These are phyloP conservation scores for Chytridiales sp. DNA, from an alignment of 371 early-diverging fungal species.

Conservation along the genomic window DNA sequence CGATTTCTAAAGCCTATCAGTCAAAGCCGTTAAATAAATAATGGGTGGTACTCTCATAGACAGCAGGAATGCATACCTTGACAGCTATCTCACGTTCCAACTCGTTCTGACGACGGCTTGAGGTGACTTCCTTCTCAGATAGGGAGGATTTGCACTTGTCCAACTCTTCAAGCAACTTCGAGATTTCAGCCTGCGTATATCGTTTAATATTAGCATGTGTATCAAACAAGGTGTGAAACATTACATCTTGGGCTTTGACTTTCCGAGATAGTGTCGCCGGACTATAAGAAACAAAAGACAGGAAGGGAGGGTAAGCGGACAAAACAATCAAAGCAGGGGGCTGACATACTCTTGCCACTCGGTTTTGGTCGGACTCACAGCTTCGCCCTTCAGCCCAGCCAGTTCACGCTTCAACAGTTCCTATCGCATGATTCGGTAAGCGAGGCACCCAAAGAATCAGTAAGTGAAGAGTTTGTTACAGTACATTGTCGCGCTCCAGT, in stretches of 20 bases:
- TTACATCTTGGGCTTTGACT: conserved; percentile 30
- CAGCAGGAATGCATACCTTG: conserved; percentile 11
- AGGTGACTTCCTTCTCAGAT: conserved; percentile 43
- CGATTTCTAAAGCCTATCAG: conserved; percentile 25
- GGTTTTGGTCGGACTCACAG: not conserved
- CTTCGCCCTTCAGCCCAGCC: conserved; percentile 33
- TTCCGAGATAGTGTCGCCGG: conserved; percentile 21
- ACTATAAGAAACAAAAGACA: conserved; percentile 6
- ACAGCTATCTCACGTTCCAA: conserved; percentile 49
- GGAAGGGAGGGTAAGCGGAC: not conserved
- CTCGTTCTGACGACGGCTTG: conserved; percentile 53
- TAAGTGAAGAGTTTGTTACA: conserved; percentile 4
- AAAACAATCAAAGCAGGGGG: not conserved
- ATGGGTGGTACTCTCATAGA: not conserved
- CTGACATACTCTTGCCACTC: conserved; percentile 30
- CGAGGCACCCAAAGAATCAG: conserved; percentile 22
- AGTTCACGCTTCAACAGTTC: conserved; percentile 50
- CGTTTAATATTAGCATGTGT: not conserved
- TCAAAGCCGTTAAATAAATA: not conserved
- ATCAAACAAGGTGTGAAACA: not conserved
- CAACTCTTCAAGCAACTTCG: conserved; percentile 54
- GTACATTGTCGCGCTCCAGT: conserved; percentile 67
- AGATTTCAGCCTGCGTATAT: conserved; percentile 40
- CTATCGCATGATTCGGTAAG: conserved; percentile 16
- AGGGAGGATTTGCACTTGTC: conserved; percentile 44